Conservation (phyloP, 768 basidiomycete species). For the Boletus insuetus region DNA sequence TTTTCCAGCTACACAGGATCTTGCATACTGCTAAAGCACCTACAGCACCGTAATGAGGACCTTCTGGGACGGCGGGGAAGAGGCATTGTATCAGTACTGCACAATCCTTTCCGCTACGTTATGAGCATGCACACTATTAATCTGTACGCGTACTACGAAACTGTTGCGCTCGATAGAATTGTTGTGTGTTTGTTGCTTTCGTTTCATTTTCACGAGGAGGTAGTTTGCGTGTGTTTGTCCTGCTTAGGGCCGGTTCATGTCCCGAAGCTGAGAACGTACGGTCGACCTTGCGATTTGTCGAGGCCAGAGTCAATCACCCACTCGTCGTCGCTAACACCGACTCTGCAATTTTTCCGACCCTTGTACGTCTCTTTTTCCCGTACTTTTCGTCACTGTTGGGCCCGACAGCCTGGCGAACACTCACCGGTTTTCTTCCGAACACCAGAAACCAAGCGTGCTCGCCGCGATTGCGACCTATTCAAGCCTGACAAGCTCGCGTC, state of each 20-base stretch:
- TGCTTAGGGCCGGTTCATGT: conserved; percentile 35
- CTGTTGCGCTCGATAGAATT: neutral
- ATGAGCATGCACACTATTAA: conserved; percentile 24
- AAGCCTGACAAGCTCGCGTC: conserved; percentile 23
- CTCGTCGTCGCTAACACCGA: conserved; percentile 31
- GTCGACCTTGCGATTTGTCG: conserved; percentile 24
- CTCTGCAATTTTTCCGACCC: conserved; percentile 14
- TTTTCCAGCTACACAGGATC: conserved; percentile 21
- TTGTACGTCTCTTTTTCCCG: conserved; percentile 20
- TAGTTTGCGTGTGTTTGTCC: conserved; percentile 30
- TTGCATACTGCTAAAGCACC: conserved; percentile 32
- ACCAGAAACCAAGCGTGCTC: conserved; percentile 25
- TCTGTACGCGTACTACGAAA: conserved; percentile 21
- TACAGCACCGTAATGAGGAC: conserved; percentile 28
- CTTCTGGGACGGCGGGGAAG: conserved; percentile 7
- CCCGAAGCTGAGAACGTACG: conserved; percentile 9
- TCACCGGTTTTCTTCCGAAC: conserved; percentile 21
- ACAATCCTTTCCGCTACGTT: conserved; percentile 20
- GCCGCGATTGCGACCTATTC: conserved; percentile 26
- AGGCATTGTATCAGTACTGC: conserved; percentile 34
- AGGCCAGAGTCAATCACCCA: conserved; percentile 26
- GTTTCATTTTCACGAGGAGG: neutral
- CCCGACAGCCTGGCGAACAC: conserved; percentile 7
- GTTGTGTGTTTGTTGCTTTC: neutral
- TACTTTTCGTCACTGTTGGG: neutral